phyloP scores from a whole-genome alignment of 1,139 yeast genomes.

The Suhomyces panamericanus region DNA sequence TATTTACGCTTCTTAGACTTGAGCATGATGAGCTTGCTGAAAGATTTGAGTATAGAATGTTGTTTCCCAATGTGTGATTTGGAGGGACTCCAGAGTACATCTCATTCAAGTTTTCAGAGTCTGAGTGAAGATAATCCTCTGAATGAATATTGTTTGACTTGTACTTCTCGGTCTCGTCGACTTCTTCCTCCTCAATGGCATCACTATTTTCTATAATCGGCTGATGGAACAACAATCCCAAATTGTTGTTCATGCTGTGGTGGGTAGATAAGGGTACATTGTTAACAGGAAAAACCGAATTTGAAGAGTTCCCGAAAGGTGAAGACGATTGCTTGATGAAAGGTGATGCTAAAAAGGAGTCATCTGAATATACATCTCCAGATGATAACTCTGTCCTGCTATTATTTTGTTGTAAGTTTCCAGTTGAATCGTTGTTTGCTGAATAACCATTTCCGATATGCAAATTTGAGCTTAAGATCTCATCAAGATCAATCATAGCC shows the following conservation, averaged over 20 bases:
- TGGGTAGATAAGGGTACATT: constrained; percentile 9
- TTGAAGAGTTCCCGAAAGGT: constrained; percentile 15
- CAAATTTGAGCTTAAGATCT: constrained; percentile 47
- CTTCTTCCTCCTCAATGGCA: constrained; percentile 29
- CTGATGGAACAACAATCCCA: constrained; percentile 25
- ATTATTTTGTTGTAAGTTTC: constrained; percentile 5
- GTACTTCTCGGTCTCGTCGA: constrained; percentile 2
- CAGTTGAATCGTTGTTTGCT: constrained; percentile 11
- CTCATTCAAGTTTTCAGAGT: constrained; percentile 13
- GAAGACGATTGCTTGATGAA: constrained; percentile 27
- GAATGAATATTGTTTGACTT: constrained; percentile 22
- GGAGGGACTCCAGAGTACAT: constrained; percentile 27
- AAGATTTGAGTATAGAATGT: constrained; percentile 29
- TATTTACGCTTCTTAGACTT: constrained; percentile 26
- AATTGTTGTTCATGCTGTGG: background rate
- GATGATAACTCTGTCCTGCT: constrained; percentile 53
- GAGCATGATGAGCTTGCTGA: constrained; percentile 40
- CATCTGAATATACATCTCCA: constrained; percentile 28
- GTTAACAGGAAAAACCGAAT: constrained; percentile 7
- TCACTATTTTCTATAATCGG: constrained; percentile 33
- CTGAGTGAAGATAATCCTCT: constrained; percentile 6
- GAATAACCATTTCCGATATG: constrained; percentile 28
- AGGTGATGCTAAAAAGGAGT: constrained; percentile 38
- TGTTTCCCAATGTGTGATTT: constrained; percentile 15
- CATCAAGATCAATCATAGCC: constrained; percentile 64